Conservation (phyloP, 495 filamentous ascomycete genomes). For the Hypoxylon fuscum region DNA sequence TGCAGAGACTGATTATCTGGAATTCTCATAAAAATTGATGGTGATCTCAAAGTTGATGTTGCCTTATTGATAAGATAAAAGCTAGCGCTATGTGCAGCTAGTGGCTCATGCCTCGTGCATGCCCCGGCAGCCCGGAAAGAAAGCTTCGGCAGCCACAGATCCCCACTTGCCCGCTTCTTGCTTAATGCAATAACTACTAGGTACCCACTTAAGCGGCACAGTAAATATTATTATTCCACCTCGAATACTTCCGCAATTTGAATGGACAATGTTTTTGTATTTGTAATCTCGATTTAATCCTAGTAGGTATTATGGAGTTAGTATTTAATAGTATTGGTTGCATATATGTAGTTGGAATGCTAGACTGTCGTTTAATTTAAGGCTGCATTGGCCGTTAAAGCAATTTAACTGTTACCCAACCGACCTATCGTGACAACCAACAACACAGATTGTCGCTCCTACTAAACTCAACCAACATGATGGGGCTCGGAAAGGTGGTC, state of each 20-base stretch:
- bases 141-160: slow-evolving; percentile 8
- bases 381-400: too few species aligned
- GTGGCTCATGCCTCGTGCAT: slow-evolving; percentile 8
- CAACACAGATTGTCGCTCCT: not conserved
- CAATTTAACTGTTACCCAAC: too few species aligned
- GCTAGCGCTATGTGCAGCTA: not conserved
- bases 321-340: too few species aligned
- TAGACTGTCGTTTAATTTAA: too few species aligned
- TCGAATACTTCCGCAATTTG: too few species aligned
- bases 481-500: slow-evolving; percentile 12
- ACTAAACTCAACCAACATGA: not conserved
- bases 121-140: not conserved
- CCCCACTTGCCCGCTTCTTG: slow-evolving; percentile 10
- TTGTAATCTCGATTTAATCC: too few species aligned
- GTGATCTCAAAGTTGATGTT: slow-evolving; percentile 4
- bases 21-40: not conserved
- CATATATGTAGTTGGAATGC: too few species aligned
- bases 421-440: not conserved
- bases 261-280: too few species aligned
- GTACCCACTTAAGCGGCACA: too few species aligned
- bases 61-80: slow-evolving; percentile 14
- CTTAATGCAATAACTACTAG: not conserved
- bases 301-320: too few species aligned
- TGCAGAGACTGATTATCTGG: not conserved
- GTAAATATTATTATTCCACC: too few species aligned